Percentiles rank a stretch among this genome's conserved stretches.
These are phyloP conservation scores for Phytophthora pluvialis DNA, from an alignment of 352 stramenopile species.

Conservation along the genomic window DNA sequence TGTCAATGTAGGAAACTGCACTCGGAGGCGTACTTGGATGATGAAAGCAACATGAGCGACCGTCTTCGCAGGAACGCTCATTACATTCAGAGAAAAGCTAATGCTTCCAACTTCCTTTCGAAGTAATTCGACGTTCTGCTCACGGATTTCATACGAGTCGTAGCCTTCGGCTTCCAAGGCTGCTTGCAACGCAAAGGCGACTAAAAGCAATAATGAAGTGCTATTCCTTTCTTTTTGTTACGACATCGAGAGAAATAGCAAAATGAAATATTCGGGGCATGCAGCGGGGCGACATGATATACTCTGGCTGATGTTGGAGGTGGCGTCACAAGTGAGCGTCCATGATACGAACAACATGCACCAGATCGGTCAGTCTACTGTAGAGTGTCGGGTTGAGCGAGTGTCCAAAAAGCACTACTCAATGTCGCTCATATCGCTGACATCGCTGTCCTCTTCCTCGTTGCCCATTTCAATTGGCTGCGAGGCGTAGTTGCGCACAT, in stretches of 20 bases:
- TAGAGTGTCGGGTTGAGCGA: slow-evolving; percentile 2
- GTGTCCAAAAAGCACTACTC: slow-evolving; percentile 31
- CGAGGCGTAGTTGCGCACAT: slow-evolving; percentile 81
- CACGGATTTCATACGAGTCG: slow-evolving; percentile 8
- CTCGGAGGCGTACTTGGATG: slow-evolving; percentile 71
- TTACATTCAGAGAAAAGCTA: slow-evolving; percentile 86
- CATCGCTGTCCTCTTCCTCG: slow-evolving; percentile 77
- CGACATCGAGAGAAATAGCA: slow-evolving; percentile 24
- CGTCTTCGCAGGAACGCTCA: slow-evolving; percentile 81
- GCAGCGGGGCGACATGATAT: slow-evolving; percentile 22
- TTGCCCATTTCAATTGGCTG: slow-evolving; percentile 78
- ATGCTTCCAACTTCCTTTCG: slow-evolving; percentile 80
- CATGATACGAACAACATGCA: slow-evolving; percentile 6
- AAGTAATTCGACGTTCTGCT: slow-evolving; percentile 41
- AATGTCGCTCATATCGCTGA: slow-evolving; percentile 88
- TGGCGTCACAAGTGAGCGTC: background rate
- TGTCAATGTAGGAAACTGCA: slow-evolving; percentile 62
- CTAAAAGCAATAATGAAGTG: slow-evolving; percentile 29
- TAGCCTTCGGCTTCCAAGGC: background rate
- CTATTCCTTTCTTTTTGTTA: slow-evolving; percentile 39
- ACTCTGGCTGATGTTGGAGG: slow-evolving; percentile 14
- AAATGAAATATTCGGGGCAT: slow-evolving; percentile 32
- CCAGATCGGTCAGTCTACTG: slow-evolving; percentile 37
- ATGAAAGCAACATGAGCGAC: slow-evolving; percentile 72
- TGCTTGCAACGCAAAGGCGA: background rate